A percentile compares a stretch with the other conserved stretches of the same genome.
Evolutionary conservation across 164 flowering plant species (phyloP).

Genomic region (Hamamelis virginiana): DNA sequence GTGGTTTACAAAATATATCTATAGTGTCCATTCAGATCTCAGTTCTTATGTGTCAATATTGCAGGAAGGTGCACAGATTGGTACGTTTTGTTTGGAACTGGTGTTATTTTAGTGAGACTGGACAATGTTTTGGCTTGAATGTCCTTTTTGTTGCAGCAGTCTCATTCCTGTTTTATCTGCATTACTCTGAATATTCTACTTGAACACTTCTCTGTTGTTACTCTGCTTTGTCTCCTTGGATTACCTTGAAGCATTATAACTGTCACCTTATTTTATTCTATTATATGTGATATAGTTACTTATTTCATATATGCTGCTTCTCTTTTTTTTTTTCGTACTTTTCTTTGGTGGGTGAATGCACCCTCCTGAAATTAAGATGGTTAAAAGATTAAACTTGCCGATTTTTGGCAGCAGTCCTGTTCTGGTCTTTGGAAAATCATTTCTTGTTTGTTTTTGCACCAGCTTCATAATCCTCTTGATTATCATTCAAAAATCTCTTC

Average conservation of each 20-base stretch:
- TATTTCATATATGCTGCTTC: slow-evolving; percentile 9
- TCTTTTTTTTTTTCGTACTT: neutral
- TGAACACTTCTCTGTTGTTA: slow-evolving; percentile 8
- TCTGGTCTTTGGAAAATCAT: slow-evolving; percentile 36
- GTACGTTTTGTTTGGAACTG: slow-evolving; percentile 20
- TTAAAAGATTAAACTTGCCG: slow-evolving; percentile 19
- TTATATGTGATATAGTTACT: neutral
- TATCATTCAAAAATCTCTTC: slow-evolving; percentile 46
- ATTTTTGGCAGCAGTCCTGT: slow-evolving; percentile 28
- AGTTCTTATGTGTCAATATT: slow-evolving; percentile 3
- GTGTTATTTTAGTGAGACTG: slow-evolving; percentile 17
- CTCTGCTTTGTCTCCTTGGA: slow-evolving; percentile 3
- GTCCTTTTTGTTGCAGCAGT: slow-evolving; percentile 16
- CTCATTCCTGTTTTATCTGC: slow-evolving; percentile 10
- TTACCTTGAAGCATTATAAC: slow-evolving; percentile 4
- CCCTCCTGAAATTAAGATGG: slow-evolving; percentile 9
- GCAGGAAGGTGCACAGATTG: slow-evolving; percentile 22
- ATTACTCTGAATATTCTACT: slow-evolving; percentile 5
- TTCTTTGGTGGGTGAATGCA: slow-evolving; percentile 7
- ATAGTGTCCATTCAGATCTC: too few species aligned
- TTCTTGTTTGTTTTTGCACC: slow-evolving; percentile 47
- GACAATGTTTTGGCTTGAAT: slow-evolving; percentile 13
- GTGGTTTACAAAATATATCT: too few species aligned
- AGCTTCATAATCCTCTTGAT: slow-evolving; percentile 46
- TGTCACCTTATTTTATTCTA: slow-evolving; percentile 6